Evolutionary conservation across 768 basidiomycete genomes (phyloP).

Genomic region (Suillus fuscotomentosus): DNA sequence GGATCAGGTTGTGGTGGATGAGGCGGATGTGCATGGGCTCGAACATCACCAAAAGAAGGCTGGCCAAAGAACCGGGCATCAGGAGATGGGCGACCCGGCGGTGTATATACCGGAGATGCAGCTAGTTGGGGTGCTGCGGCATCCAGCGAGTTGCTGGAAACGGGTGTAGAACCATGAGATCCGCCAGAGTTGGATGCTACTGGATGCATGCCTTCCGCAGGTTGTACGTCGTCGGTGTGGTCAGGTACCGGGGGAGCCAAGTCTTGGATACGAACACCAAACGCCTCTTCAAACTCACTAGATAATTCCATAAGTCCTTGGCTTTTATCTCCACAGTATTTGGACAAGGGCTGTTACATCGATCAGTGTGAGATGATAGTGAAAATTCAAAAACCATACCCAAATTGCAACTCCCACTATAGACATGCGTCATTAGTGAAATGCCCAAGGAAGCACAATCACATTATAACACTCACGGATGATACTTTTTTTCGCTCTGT

Average conservation of each 20-base stretch:
- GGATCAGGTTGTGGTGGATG: slow-evolving; percentile 14
- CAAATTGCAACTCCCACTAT: slow-evolving; percentile 62
- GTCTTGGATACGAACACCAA: slow-evolving; percentile 61
- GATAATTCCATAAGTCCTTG: slow-evolving; percentile 56
- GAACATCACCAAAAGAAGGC: slow-evolving; percentile 16
- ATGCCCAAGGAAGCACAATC: slow-evolving; percentile 36
- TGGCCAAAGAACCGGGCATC: slow-evolving; percentile 34
- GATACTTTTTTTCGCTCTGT: slow-evolving; percentile 41
- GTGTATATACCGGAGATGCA: slow-evolving; percentile 29
- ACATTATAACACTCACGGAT: slow-evolving; percentile 36
- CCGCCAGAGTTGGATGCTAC: not conserved
- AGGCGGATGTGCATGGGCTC: slow-evolving; percentile 15
- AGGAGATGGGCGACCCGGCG: slow-evolving; percentile 34
- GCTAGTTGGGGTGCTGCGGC: slow-evolving; percentile 11
- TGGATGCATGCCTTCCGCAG: slow-evolving; percentile 19
- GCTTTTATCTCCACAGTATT: slow-evolving; percentile 59
- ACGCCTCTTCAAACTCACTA: slow-evolving; percentile 61
- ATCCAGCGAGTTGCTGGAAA: slow-evolving; percentile 16
- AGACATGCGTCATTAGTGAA: slow-evolving; percentile 21
- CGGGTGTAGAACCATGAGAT: not conserved
- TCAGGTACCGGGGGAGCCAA: slow-evolving; percentile 29
- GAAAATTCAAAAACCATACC: slow-evolving; percentile 43
- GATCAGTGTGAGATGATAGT: slow-evolving; percentile 25
- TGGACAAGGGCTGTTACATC: slow-evolving; percentile 57
- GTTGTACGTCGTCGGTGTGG: slow-evolving; percentile 19